Evolutionary conservation across 75 land plant species (phyloP), one percentile per base, ranked within the genome.

Genomic region (Selaginella moellendorffii): DNA sequence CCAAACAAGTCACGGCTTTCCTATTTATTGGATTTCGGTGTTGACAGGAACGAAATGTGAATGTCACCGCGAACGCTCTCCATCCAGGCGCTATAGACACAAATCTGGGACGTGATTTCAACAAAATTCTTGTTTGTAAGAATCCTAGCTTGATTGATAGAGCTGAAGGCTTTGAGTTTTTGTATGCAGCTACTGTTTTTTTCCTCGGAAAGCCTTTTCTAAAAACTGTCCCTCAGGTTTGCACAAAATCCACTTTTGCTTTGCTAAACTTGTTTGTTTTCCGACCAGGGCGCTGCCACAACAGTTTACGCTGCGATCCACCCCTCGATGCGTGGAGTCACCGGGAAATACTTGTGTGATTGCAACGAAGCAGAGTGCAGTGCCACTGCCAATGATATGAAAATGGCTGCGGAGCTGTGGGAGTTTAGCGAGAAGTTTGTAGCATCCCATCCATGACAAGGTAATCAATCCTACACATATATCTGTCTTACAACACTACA

Each of bases 31-130:
- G 2, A 9, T 9, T 19, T 8, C 8, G 24, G 2, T 62, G 63
- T 63, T 19, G 66, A 61, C 74, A 85, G 82, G 82, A 59, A 24
- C 81, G 81, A 28, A 83, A 81, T 2, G 70, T 61, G 12, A 74
- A 81, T 53, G 68, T 85, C 1, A 85, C 82, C 19, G 82, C 59
- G 10, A 85, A 85, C 23, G 71, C 88, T 29, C 68, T 81, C 0
- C 84, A 85, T 24, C 81, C 88, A 24, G 84, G 84, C 52, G 9
- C 74, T 30, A 81, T 85, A 10, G 76, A 71, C 78, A 82, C 84
- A 31, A 81, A 78, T 30, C 68, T 81, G 46, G 46, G 46, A 14
- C 46, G 46, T 5, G 46, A 36, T 36, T 5, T 14, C 5, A 36
- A 36, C 14, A 36, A 36, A 36, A 36, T 36, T 5, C 14, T 36